phyloP scores from a whole-genome alignment of 2,329 filamentous ascomycete genomes.

The Fusarium acutatum region DNA sequence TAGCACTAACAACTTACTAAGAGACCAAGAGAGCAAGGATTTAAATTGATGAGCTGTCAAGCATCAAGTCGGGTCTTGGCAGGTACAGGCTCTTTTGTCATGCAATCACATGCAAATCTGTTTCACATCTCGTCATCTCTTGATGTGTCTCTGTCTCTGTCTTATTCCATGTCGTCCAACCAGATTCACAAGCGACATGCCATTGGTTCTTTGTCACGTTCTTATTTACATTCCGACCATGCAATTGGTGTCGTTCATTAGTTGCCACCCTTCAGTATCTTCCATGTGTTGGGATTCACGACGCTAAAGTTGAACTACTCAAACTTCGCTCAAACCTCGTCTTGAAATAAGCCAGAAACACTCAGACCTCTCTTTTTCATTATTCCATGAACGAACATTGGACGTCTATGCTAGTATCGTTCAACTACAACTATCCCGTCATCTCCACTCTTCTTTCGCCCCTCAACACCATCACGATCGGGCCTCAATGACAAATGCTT shows the following conservation, averaged over 20 bases:
- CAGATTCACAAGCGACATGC: conserved; percentile 24
- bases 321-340: conserved; percentile 7
- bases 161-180: conserved; percentile 10
- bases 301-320: background rate
- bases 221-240: conserved; percentile 31
- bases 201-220: conserved; percentile 31
- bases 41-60: background rate
- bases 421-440: background rate
- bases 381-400: background rate
- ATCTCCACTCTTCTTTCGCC: background rate
- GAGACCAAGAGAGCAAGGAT: background rate
- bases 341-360: background rate
- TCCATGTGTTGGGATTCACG: background rate
- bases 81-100: conserved; percentile 14
- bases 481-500: conserved; percentile 10
- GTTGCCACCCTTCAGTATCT: background rate
- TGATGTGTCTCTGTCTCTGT: background rate
- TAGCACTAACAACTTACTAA: background rate
- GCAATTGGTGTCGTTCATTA: conserved; percentile 23
- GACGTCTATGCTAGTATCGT: background rate
- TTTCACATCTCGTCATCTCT: conserved; percentile 32
- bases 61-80: background rate
- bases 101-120: conserved; percentile 39
- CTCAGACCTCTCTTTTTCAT: background rate
- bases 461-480: background rate